phyloP scores from a whole-genome alignment of 352 stramenopile genomes.

The Phytopythium sindhum region DNA sequence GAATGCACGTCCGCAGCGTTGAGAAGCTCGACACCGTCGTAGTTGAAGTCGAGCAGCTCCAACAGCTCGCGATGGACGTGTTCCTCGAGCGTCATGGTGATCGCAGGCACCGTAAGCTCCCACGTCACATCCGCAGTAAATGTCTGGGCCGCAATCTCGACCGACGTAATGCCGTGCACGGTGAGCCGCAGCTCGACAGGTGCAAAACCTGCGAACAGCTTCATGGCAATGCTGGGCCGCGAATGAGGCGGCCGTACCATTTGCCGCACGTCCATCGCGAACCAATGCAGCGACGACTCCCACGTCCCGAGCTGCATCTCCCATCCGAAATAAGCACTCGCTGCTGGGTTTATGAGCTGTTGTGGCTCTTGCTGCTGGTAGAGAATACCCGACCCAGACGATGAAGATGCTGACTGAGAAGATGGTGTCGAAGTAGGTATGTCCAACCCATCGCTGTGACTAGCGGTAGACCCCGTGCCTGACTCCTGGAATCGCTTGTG shows the following conservation, averaged over 20 bases:
- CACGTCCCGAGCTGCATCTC: conserved; percentile 55
- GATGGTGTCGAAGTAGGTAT: too few species aligned
- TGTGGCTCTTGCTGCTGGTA: conserved; percentile 3
- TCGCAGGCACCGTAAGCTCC: conserved; percentile 33
- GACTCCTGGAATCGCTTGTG: conserved; percentile 30
- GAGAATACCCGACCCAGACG: background rate
- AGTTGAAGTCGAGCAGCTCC: conserved; percentile 34
- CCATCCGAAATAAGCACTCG: conserved; percentile 39
- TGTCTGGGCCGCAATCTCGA: conserved; percentile 41
- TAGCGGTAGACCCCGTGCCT: too few species aligned
- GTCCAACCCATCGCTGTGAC: too few species aligned
- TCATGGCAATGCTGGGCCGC: background rate
- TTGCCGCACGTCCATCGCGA: conserved; percentile 37
- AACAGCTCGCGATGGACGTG: conserved; percentile 34
- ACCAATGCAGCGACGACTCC: conserved; percentile 39
- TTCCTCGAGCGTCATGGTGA: conserved; percentile 39
- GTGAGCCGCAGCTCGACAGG: conserved; percentile 29
- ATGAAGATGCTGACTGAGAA: background rate
- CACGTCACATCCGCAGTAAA: conserved; percentile 47
- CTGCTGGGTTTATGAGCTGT: conserved; percentile 6
- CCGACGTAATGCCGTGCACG: conserved; percentile 30
- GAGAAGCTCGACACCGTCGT: conserved; percentile 32
- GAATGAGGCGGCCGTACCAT: conserved; percentile 6
- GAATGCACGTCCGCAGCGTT: conserved; percentile 30
- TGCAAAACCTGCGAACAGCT: conserved; percentile 32